Conservation (phyloP, 2,329 filamentous ascomycete species). For the Berkeleyomyces basicola region DNA sequence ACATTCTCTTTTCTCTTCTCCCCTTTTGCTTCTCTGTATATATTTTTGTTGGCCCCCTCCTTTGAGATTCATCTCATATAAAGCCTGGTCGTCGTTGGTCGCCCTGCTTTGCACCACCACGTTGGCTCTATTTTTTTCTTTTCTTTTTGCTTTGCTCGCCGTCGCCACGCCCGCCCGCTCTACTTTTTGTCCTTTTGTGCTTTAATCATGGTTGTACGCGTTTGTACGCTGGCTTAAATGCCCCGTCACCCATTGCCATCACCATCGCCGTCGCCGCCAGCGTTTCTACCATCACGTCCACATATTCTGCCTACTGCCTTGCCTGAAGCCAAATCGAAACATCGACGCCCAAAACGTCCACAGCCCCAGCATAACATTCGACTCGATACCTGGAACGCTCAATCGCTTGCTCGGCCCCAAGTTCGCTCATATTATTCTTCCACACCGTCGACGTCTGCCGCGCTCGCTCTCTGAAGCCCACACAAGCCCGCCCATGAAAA, state of each 20-base stretch:
- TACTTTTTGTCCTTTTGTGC: neutral
- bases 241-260: neutral
- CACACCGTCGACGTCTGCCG: too few relatives aligned
- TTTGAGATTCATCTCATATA: neutral
- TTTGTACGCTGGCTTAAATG: conserved; percentile 1
- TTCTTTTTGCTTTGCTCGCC: neutral
- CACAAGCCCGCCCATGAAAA: too few relatives aligned
- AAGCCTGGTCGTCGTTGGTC: neutral
- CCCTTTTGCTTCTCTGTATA: neutral
- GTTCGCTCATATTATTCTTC: too few relatives aligned
- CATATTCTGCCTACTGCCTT: too few relatives aligned
- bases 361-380: too few relatives aligned
- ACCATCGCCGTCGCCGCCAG: neutral
- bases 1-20: neutral
- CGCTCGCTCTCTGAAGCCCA: too few relatives aligned
- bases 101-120: neutral
- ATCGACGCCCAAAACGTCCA: too few relatives aligned
- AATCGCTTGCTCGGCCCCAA: too few relatives aligned
- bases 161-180: neutral
- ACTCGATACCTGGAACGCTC: too few relatives aligned
- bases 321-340: too few relatives aligned
- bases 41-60: neutral
- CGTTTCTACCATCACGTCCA: too few relatives aligned
- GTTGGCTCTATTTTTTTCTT: neutral
- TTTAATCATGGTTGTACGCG: neutral